Evolutionary conservation across 208 protist species (phyloP).

Genomic region (Trypanosomatidae sp.): DNA sequence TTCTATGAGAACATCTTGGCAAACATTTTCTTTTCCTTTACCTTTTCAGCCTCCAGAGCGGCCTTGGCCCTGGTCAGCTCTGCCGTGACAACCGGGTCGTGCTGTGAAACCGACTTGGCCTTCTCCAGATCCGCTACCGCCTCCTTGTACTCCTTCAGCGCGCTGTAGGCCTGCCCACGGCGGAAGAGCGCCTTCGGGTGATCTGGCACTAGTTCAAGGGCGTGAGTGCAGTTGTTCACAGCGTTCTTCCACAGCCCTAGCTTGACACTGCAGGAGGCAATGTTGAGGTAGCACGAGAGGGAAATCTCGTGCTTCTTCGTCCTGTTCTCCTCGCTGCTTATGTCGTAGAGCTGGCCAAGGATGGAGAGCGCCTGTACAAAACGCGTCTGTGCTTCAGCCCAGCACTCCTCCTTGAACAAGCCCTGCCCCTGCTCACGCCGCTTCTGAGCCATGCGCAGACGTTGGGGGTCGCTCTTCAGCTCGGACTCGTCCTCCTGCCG

Average conservation of each 20-base stretch:
- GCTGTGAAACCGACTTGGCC: slow-evolving; percentile 35
- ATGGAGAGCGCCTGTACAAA: slow-evolving; percentile 74
- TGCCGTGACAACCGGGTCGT: slow-evolving; percentile 46
- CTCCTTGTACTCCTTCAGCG: slow-evolving; percentile 52
- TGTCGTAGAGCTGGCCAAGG: slow-evolving; percentile 71
- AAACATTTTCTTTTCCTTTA: slow-evolving; percentile 69
- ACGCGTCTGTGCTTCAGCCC: slow-evolving; percentile 63
- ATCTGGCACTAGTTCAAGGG: slow-evolving; percentile 46
- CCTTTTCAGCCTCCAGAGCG: slow-evolving; percentile 38
- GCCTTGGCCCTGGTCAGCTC: slow-evolving; percentile 42
- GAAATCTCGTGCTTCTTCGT: slow-evolving; percentile 46
- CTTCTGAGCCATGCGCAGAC: slow-evolving; percentile 63
- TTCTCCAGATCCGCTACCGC: slow-evolving; percentile 52
- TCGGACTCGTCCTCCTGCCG: slow-evolving; percentile 49
- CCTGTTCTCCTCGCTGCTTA: slow-evolving; percentile 50
- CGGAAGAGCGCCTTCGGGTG: slow-evolving; percentile 74
- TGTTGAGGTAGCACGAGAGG: slow-evolving; percentile 86
- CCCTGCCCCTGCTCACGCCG: slow-evolving; percentile 68
- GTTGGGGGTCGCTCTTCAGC: slow-evolving; percentile 78
- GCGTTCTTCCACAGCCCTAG: slow-evolving; percentile 59
- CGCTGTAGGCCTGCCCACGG: slow-evolving; percentile 55
- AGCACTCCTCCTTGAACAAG: slow-evolving; percentile 75
- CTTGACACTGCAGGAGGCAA: slow-evolving; percentile 72
- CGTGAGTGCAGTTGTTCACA: slow-evolving; percentile 68
- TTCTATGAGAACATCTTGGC: slow-evolving; percentile 59